Base-by-base conservation (phyloP, 768 basidiomycete species). In the Neoboletus subvelutipes region DNA sequence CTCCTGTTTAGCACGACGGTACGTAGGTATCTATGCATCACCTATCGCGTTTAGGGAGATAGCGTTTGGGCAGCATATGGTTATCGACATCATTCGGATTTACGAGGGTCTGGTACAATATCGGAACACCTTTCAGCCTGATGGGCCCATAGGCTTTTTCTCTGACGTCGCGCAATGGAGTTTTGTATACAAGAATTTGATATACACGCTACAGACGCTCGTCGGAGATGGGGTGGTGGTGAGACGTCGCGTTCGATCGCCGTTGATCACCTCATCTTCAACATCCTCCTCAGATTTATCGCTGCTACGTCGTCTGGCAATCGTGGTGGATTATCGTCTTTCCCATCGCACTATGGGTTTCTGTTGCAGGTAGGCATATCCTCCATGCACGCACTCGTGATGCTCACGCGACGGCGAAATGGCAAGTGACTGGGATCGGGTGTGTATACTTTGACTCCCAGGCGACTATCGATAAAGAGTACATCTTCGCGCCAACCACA, bases 171-270 rank as follows among this genome's bases (percentile, higher is more conserved):
- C 66, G 33, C 56, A 73, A 43, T 63, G 59, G 40, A 67, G 65
- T 20, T 70, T 72, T 41, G 60, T 73, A 18, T 67, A 64, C 52
- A 72, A 70, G 42, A 67, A 66, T 46, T 20, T 56, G 48, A 10
- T 64, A 9, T 59, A 59, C 39, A 47, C 36, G 48, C 31, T 66
- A 17, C 64, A 68, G 54, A 71, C 65, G 5, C 26, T 69, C 5
- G 51, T 63, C 10, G 68, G 67, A 1, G 67, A 69, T 45, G 67
- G 58, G 9, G 62, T 69, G 1, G 52, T 69, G 45, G 51, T 56
- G 36, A 58, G 55, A 33, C 12, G 57, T 60, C n/a, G 15, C 28
- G 57, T 54, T 33, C 46, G n/a, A 20, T n/a, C 41, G 0, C 18
- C 39, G 22, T 40, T 20, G 40, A 31, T 22, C 15, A 10, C 11